Evolutionary conservation across 805 yeast species (phyloP).

Genomic region (Wickerhamiella kazuoi): DNA sequence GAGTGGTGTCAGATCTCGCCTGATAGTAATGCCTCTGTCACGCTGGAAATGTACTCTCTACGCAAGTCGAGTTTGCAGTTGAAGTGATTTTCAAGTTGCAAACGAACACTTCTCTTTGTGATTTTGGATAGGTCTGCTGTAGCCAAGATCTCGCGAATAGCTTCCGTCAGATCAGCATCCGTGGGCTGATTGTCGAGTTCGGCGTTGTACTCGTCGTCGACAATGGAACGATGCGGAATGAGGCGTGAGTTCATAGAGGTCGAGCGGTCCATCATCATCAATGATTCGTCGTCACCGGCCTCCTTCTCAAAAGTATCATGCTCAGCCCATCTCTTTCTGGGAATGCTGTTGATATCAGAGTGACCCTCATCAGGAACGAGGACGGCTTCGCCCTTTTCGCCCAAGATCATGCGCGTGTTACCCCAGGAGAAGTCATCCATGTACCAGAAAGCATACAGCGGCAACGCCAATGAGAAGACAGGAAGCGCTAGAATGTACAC

Average conservation of each 20-base stretch:
- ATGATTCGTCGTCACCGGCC: conserved; percentile 4
- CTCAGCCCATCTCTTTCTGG: conserved; percentile 41
- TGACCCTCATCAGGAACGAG: conserved; percentile 32
- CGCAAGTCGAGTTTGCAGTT: conserved; percentile 19
- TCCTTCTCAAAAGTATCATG: conserved; percentile 27
- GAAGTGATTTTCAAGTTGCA: conserved; percentile 22
- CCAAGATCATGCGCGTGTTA: conserved; percentile 39
- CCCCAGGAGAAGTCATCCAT: conserved; percentile 58
- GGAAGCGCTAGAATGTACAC: conserved; percentile 41
- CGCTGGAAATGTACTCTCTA: conserved; percentile 24
- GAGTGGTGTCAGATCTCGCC: conserved; percentile 26
- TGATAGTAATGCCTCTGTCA: conserved; percentile 24
- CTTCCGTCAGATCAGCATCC: conserved; percentile 22
- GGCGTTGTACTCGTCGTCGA: neutral
- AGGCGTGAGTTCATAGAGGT: neutral
- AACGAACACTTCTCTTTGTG: conserved; percentile 24
- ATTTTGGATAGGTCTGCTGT: conserved; percentile 24
- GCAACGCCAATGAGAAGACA: conserved; percentile 39
- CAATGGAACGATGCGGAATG: neutral
- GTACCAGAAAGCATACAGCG: conserved; percentile 42
- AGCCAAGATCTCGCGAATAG: conserved; percentile 22
- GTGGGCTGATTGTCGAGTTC: conserved; percentile 16
- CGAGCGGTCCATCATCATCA: neutral
- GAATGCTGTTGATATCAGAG: conserved; percentile 37
- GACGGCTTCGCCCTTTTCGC: conserved; percentile 33